phyloP scores from a whole-genome alignment of 2,329 filamentous ascomycete species.

The Aquanectria penicillioides region DNA sequence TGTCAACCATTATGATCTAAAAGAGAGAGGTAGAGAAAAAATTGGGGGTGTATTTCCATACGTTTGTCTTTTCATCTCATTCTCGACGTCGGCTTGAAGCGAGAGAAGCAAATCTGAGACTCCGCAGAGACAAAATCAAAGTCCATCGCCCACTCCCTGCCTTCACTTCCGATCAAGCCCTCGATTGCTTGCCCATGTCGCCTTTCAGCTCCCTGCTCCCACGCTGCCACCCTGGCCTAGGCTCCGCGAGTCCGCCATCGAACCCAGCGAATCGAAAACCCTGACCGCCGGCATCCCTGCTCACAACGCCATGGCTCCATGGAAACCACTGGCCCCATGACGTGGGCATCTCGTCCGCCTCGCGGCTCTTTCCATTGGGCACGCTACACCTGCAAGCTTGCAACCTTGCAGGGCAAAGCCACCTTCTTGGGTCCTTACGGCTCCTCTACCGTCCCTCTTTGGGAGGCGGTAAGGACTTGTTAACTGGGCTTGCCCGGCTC shows the following conservation, averaged over 20 bases:
- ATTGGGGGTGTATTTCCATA: constrained; percentile 2
- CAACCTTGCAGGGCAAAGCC: constrained; percentile 38
- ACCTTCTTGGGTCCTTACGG: constrained; percentile 18
- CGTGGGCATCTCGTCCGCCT: constrained; percentile 38
- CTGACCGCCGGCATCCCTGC: constrained; percentile 3
- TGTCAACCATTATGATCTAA: neutral
- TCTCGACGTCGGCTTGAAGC: too few relatives aligned
- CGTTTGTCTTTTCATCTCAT: too few relatives aligned
- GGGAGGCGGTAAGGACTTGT: constrained; percentile 41
- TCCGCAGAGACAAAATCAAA: too few relatives aligned
- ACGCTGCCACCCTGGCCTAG: neutral
- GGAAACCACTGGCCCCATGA: constrained; percentile 31
- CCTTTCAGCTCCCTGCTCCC: constrained; percentile 2
- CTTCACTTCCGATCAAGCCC: too few relatives aligned
- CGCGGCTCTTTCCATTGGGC: constrained; percentile 34
- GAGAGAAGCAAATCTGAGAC: too few relatives aligned
- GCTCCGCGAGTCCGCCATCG: constrained; percentile 6
- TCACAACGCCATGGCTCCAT: constrained; percentile 4
- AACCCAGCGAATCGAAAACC: constrained; percentile 3
- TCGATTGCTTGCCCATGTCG: too few relatives aligned
- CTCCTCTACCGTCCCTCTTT: constrained; percentile 14
- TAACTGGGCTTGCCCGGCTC: neutral
- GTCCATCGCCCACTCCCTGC: too few relatives aligned
- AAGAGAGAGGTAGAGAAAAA: neutral
- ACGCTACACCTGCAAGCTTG: constrained; percentile 22